Conservation (phyloP, 768 basidiomycete genomes). For the Boletales sp. region DNA sequence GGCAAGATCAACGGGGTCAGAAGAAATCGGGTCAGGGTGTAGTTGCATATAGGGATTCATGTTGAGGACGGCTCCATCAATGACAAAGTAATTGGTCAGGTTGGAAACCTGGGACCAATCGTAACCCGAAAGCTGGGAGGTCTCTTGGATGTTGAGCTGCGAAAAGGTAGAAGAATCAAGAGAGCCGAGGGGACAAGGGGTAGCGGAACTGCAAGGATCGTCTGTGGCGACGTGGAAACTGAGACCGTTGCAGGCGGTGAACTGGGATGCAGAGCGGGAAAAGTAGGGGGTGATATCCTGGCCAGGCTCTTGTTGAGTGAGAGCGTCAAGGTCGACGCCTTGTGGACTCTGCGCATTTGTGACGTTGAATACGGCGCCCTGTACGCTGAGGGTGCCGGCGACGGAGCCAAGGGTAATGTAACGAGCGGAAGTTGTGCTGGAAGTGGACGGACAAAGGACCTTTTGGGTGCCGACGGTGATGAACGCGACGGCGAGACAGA, state of each 20-base stretch:
- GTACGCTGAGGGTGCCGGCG: constrained; percentile 67
- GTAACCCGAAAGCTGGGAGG: constrained; percentile 74
- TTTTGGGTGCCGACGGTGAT: constrained; percentile 91
- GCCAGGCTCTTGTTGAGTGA: constrained; percentile 58
- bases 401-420: constrained; percentile 56
- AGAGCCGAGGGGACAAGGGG: constrained; percentile 64
- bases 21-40: constrained; percentile 62
- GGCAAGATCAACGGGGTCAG: constrained; percentile 77
- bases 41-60: constrained; percentile 79
- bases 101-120: constrained; percentile 83
- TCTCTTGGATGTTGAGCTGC: constrained; percentile 62
- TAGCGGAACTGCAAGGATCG: constrained; percentile 58
- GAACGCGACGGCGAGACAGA: constrained; percentile 84
- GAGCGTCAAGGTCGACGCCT: constrained; percentile 54
- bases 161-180: constrained; percentile 54
- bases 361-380: constrained; percentile 76
- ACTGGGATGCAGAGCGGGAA: constrained; percentile 62
- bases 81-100: constrained; percentile 74
- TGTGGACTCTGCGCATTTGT: constrained; percentile 44
- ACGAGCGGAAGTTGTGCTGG: constrained; percentile 36
- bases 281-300: constrained; percentile 92
- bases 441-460: constrained; percentile 76
- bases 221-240: constrained; percentile 69
- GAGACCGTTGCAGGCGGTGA: constrained; percentile 58
- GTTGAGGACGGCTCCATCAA: constrained; percentile 94